Base-by-base conservation (phyloP, 1,284 basidiomycete species). In the Leccinum insolens region DNA sequence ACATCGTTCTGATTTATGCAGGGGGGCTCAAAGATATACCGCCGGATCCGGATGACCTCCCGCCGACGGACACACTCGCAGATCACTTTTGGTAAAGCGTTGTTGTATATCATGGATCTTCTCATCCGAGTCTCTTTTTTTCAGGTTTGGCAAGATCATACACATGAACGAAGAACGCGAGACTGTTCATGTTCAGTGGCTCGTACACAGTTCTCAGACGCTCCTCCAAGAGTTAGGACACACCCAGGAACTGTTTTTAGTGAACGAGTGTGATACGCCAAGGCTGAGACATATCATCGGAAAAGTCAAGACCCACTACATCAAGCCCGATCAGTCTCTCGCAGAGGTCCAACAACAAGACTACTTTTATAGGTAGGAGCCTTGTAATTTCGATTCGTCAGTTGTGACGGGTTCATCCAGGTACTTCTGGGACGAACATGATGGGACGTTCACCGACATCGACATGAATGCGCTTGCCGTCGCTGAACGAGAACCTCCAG, bases 141-240 rank as follows among this genome's bases (percentile, higher is more conserved):
- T 37, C 65, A 93, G 92, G 90, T 91, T 93, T 76, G 90, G 82
- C 1, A 82, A 81, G 70, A 87, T 93, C 31, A 73, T 89, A 0
- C 84, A 81, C 64, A 84, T 91, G 63, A 76, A 84, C 28, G 74
- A 77, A 28, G 80, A 84, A 41, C 65, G 78, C 1, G 74, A 82
- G 65, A 76, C 70, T 2, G 82, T 84, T 0, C 92, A 93, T 76
- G 76, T 91, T 5, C 89, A 88, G 55, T 94, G 90, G 90, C 85
- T 89, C 39, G 84, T 90, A 62, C 91, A 92, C 72, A 84, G 86
- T 0, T 85, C 85, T 0, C 83, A 86, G 67, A 89, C 87, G 0
- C 76, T 86, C 34, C 74, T 92, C 31, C 79, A 83, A 39, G 87
- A 91, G 67, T 76, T 92, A 9, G 85, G 84, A 0, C 79, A 89